Percentiles rank a stretch among this genome's conserved stretches.
Conservation (phyloP, 169 alveolate genomes). For the Eimeria tenella region DNA sequence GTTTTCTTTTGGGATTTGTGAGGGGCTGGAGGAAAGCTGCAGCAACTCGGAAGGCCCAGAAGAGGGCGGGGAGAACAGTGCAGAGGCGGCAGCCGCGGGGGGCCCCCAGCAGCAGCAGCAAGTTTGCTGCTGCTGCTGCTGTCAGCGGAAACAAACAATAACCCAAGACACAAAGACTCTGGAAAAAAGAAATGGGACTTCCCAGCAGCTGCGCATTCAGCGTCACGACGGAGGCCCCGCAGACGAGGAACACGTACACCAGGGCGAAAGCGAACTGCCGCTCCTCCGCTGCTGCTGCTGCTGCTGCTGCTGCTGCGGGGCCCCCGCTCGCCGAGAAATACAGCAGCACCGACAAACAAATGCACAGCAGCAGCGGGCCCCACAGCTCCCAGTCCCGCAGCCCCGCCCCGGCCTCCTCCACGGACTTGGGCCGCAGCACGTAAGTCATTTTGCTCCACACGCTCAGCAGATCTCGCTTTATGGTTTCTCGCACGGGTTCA, state of each 20-base stretch:
- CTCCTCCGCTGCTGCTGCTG: slow-evolving; percentile 45
- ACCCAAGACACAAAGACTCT: background rate
- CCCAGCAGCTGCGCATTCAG: slow-evolving; percentile 92
- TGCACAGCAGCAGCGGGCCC: slow-evolving; percentile 94
- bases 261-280: slow-evolving; percentile 89
- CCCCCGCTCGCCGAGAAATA: background rate
- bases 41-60: background rate
- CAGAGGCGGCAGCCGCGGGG: background rate
- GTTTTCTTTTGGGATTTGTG: slow-evolving; percentile 75
- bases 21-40: background rate
- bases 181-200: slow-evolving; percentile 83
- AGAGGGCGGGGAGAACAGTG: background rate
- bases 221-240: slow-evolving; percentile 92
- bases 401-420: slow-evolving; percentile 80
- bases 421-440: slow-evolving; percentile 88
- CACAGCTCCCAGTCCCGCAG: slow-evolving; percentile 93
- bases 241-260: slow-evolving; percentile 91
- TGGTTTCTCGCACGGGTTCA: slow-evolving; percentile 91
- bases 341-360: slow-evolving; percentile 82
- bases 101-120: background rate
- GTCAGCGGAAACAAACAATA: slow-evolving; percentile 6
- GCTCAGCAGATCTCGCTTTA: slow-evolving; percentile 89
- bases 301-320: background rate
- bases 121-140: background rate
- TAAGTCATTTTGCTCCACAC: slow-evolving; percentile 89